Conservation (phyloP, 371 early-diverging fungal genomes). For the Apophysomyces variabilis region DNA sequence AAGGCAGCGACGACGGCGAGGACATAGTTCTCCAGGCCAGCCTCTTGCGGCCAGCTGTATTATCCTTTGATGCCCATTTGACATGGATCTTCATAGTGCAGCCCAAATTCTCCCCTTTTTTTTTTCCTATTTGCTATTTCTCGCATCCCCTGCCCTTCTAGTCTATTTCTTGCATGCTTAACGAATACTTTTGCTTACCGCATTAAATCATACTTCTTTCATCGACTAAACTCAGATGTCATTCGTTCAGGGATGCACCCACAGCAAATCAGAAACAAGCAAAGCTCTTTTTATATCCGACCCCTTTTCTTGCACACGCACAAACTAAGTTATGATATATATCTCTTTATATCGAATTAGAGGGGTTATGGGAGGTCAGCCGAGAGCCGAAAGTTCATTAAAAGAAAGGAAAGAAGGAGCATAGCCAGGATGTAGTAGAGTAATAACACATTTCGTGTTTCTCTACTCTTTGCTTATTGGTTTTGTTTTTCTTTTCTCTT, state of each 20-base stretch:
- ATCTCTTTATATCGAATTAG: slow-evolving; percentile 3
- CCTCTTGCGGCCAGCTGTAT: slow-evolving; percentile 31
- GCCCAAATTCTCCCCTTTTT: neutral
- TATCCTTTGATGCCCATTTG: slow-evolving; percentile 24
- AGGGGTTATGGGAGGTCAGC: neutral
- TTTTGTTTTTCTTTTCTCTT: neutral
- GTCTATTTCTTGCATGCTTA: slow-evolving; percentile 6
- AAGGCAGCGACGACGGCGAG: slow-evolving; percentile 19
- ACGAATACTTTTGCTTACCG: neutral
- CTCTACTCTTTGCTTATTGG: neutral
- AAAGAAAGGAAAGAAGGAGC: slow-evolving; percentile 6
- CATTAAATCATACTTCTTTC: slow-evolving; percentile 5
- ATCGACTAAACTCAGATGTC: neutral
- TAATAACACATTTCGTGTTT: neutral
- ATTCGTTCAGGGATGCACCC: neutral
- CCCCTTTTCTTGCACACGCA: too few species aligned
- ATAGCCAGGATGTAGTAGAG: neutral
- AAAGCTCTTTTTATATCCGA: too few species aligned
- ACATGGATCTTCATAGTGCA: slow-evolving; percentile 9
- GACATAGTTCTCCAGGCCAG: slow-evolving; percentile 21
- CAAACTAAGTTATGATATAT: neutral
- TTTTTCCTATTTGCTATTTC: neutral
- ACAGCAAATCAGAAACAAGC: neutral
- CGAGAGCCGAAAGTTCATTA: slow-evolving; percentile 9
- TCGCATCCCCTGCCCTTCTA: neutral